Base-by-base conservation (phyloP, 768 basidiomycete species). In the Suillus decipiens region DNA sequence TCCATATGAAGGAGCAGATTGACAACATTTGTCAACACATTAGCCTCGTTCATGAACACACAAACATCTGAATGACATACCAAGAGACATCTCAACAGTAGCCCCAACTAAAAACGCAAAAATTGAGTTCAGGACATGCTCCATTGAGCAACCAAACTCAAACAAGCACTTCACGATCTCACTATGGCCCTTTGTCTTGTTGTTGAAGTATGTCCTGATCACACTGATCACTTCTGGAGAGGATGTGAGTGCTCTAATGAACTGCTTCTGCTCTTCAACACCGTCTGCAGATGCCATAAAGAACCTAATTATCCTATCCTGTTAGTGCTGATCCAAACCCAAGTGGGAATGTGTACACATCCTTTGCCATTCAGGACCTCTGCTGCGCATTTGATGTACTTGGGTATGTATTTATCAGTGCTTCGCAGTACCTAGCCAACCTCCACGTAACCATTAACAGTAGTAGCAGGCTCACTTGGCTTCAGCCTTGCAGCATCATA, bases 81-180 rank as follows among this genome's bases (percentile, higher is more conserved):
- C 85, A 61, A 93, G 81, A 10, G 87, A 84, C 43, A 93, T 73
- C 73, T 93, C 90, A 12, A 87, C 87, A 7, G 85, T 84, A 12
- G 84, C 77, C 37, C 84, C 83, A 61, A 93, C 84, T 77, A 93
- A 79, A 33, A 93, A 75, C 22, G 90, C 90, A 43, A 95, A 73
- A 17, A 92, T 78, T 36, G 84, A 86, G 71, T 91, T 92, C 8
- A 88, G 82, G 8, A 90, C 76, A 60, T 86, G 80, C 62, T 92
- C 88, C 0, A 79, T 77, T 5, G 86, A 81, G 48, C 82, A 81
- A 1, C 85, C 85, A 28, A 86, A 73, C 24, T 80, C 84, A 34
- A 81, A 79, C 41, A 93, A 78, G 14, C 83, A 82, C 68, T 85
- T 83, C 66, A 86, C 76, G 54, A 91, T 72, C 59, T 83, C 82